Evolutionary conservation across 148 eudicot genomes (phyloP).

Genomic region (Camellia japonica): DNA sequence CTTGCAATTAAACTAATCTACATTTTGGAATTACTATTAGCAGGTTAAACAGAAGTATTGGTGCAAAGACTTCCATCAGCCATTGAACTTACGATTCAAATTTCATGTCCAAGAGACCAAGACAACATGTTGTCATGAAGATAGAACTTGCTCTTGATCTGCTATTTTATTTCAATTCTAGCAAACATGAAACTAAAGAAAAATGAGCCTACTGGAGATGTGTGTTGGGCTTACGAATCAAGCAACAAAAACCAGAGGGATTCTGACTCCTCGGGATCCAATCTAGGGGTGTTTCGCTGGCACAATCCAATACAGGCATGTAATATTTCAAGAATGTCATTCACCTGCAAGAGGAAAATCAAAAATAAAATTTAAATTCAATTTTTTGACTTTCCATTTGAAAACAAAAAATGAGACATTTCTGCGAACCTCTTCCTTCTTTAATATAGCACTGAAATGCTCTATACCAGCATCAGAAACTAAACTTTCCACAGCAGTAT

Average conservation of each 20-base stretch:
- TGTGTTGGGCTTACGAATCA: slow-evolving; percentile 64
- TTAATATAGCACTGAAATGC: slow-evolving; percentile 42
- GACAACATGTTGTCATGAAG: not conserved
- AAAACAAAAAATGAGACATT: slow-evolving; percentile 11
- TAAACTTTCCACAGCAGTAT: slow-evolving; percentile 45
- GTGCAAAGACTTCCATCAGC: no score
- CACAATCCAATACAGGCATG: slow-evolving; percentile 80
- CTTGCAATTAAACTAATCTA: no score
- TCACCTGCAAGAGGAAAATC: slow-evolving; percentile 44
- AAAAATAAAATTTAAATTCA: not conserved
- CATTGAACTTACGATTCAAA: not conserved
- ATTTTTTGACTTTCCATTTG: not conserved
- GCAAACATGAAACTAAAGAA: slow-evolving; percentile 7
- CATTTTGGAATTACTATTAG: no score
- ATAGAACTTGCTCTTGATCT: not conserved
- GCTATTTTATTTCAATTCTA: not conserved
- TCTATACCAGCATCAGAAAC: slow-evolving; percentile 35
- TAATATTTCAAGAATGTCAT: slow-evolving; percentile 52
- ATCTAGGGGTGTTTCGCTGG: slow-evolving; percentile 82
- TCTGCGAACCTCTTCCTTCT: slow-evolving; percentile 57
- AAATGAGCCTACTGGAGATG: not conserved
- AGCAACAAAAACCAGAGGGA: slow-evolving; percentile 90
- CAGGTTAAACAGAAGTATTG: no score
- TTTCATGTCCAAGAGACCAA: not conserved
- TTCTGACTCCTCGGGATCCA: slow-evolving; percentile 82